Evolutionary conservation across 129 eudicot species (phyloP).

Genomic region (Artemisia tridentata): DNA sequence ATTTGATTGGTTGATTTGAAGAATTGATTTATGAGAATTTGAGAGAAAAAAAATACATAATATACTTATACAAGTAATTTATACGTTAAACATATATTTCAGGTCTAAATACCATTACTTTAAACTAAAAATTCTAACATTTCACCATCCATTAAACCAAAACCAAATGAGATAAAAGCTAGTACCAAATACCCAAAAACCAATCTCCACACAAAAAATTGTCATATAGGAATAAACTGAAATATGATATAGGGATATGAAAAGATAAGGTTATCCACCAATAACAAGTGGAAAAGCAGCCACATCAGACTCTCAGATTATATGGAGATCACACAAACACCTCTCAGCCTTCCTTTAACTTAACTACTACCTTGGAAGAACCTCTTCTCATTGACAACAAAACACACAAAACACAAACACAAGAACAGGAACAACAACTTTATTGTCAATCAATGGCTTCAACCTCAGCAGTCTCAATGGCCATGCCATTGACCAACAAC

Average conservation of each 20-base stretch:
- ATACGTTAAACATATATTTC: too few species aligned
- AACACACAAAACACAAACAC: not conserved
- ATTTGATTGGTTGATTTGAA: too few species aligned
- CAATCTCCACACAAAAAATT: not conserved
- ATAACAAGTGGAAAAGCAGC: slow-evolving; percentile 27
- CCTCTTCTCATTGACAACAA: not conserved
- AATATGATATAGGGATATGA: not conserved
- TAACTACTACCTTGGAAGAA: not conserved
- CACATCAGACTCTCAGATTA: slow-evolving; percentile 24
- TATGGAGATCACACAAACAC: slow-evolving; percentile 23
- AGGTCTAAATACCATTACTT: too few species aligned
- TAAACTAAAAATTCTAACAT: too few species aligned
- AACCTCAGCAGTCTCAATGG: slow-evolving; percentile 46
- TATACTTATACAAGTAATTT: too few species aligned
- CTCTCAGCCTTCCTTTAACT: slow-evolving; percentile 25
- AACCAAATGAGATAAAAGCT: too few species aligned
- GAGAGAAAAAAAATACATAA: too few species aligned
- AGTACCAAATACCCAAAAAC: too few species aligned
- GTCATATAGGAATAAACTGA: not conserved
- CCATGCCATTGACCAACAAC: slow-evolving; percentile 36
- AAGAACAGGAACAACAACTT: not conserved
- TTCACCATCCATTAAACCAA: too few species aligned
- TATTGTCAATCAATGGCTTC: slow-evolving; percentile 14
- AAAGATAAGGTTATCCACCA: slow-evolving; percentile 36
- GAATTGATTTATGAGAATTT: too few species aligned